Base-by-base conservation (phyloP, 2,329 filamentous ascomycete species). In the Colletotrichum orbiculare region DNA sequence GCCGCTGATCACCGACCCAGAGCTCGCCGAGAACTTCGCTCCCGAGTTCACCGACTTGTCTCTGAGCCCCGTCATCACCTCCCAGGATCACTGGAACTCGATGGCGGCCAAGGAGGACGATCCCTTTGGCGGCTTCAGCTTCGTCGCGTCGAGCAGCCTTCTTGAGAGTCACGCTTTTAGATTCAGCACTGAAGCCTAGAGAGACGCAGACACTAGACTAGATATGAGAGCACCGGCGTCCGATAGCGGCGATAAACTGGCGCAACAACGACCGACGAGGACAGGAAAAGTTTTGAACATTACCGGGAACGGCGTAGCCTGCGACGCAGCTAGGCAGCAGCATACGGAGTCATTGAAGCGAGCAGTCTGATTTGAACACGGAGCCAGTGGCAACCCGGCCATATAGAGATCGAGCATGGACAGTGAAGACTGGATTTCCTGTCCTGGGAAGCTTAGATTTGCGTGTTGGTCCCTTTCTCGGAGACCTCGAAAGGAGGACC, bases 11-110 rank as follows among this genome's bases (percentile, higher is more conserved):
- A 98, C 96, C 0, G 94, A 99, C 73, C 96, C 96, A 0, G 94
- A 96, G 76, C 84, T 97, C 49, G 96, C 96, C 0, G 96, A 99
- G 85, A 99, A 99, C 79, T 99, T 99, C 78, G 87, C 92, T 0
- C 83, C 84, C n/a, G 94, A 97, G 75, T 99, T 99, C 76, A 99
- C 95, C 0, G 89, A 91, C 60, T 79, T 97, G 68, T 87, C 92
- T 4, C 83, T 98, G 57, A 96, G 92, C 75, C 93, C 94, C 6
- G 83, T 91, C 2, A 74, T 89, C 58, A 78, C 79, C 10, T 77
- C 72, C 68, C 78, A 73, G 69, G 79, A 84, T 43, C 73, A 76
- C 7, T 82, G 80, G 79, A 74, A 74, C 11, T 69, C 72, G n/a
- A 70, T 72, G 15, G 72, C 72, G 12, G 71, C 71, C 35, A 75